These are phyloP conservation scores for Trichosanthes cucumerina DNA, from an alignment of 306 rosid species.

Conservation along the genomic window DNA sequence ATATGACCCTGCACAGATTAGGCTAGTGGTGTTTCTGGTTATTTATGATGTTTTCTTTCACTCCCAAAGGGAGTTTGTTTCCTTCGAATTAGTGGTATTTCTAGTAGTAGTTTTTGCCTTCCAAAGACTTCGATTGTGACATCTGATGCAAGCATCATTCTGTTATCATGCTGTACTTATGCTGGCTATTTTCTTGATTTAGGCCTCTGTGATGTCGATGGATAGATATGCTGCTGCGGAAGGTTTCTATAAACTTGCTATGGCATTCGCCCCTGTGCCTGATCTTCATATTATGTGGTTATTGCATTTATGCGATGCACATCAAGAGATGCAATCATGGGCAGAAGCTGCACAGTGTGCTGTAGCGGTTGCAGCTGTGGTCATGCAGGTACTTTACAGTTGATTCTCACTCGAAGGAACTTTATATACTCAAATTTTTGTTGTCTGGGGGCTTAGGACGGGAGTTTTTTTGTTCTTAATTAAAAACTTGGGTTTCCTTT, in stretches of 20 bases:
- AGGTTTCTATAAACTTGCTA: slow-evolving; percentile 80
- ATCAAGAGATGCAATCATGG: slow-evolving; percentile 99
- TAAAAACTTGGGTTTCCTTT: slow-evolving; percentile 7
- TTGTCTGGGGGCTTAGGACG: not conserved
- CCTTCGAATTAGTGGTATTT: not conserved
- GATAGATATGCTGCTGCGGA: slow-evolving; percentile 97
- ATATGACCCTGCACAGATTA: not conserved
- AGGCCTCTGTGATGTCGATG: slow-evolving; percentile 82
- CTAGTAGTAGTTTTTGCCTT: not conserved
- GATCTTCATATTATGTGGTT: slow-evolving; percentile 99
- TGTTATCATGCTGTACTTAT: not conserved
- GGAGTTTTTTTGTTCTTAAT: not conserved
- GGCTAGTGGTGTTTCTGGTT: not conserved
- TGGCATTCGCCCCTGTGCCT: slow-evolving; percentile 99
- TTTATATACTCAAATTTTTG: not conserved
- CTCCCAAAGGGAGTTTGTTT: not conserved
- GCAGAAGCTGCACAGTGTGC: slow-evolving; percentile 99
- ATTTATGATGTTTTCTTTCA: not conserved
- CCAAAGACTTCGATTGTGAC: not conserved
- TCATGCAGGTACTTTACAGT: slow-evolving; percentile 63
- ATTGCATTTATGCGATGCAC: slow-evolving; percentile 95
- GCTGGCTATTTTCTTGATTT: slow-evolving; percentile 21
- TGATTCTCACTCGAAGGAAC: not conserved
- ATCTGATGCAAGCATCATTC: not conserved
- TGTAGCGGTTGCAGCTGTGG: slow-evolving; percentile 96